Evolutionary conservation across 2,329 filamentous ascomycete species (phyloP).

Genomic region (Neofusicoccum laricinum): DNA sequence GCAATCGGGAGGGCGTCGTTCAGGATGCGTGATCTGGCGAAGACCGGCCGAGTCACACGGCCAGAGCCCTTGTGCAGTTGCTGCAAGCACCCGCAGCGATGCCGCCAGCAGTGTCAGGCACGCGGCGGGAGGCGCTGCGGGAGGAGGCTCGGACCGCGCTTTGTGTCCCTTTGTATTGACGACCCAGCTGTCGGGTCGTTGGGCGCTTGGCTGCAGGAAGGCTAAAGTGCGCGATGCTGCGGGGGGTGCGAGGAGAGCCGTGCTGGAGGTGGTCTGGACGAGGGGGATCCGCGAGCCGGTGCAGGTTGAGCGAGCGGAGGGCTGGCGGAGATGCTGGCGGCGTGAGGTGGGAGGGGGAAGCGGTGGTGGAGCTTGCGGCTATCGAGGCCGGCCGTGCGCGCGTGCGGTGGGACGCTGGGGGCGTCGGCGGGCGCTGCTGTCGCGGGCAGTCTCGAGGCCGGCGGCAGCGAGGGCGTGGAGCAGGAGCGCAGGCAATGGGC

Average conservation of each 20-base stretch:
- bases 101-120: constrained; percentile 8
- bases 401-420: not conserved
- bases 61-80: constrained; percentile 7
- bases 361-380: constrained; percentile 2
- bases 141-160: constrained; percentile 5
- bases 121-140: constrained; percentile 6
- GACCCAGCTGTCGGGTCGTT: constrained; percentile 3
- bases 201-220: constrained; percentile 16
- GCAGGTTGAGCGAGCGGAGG: not conserved
- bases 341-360: not conserved
- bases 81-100: constrained; percentile 16
- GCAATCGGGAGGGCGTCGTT: not conserved
- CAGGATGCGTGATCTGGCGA: not conserved
- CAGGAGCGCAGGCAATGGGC: not conserved
- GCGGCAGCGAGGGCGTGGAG: not conserved
- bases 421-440: not conserved
- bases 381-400: constrained; percentile 5
- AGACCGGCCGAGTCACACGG: constrained; percentile 9
- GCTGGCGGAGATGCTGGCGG: not conserved
- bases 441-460: not conserved
- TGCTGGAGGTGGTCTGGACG: not conserved
- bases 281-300: not conserved
- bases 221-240: not conserved
- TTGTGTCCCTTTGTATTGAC: constrained; percentile 8
- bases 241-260: constrained; percentile 9